Evolutionary conservation across 1,284 basidiomycete species (phyloP).

Genomic region (Trichosporon asahii): DNA sequence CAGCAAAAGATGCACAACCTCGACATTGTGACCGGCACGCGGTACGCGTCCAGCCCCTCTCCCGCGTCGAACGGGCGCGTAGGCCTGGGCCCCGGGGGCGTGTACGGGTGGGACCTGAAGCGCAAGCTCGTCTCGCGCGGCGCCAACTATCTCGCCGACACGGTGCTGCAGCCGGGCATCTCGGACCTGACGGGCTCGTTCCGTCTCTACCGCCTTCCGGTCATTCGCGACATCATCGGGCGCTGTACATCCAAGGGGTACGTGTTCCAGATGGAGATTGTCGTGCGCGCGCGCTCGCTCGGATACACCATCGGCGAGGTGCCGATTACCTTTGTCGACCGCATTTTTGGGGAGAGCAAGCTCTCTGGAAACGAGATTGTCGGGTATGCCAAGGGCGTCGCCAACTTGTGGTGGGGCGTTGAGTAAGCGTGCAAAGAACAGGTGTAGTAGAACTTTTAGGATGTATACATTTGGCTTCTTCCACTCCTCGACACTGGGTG

Average conservation of each 20-base stretch:
- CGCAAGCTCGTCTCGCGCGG: conserved; percentile 80
- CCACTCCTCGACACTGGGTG: not conserved
- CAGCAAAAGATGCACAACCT: conserved; percentile 74
- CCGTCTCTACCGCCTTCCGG: conserved; percentile 71
- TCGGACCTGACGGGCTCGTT: conserved; percentile 85
- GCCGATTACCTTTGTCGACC: conserved; percentile 89
- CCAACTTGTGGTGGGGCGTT: conserved; percentile 68
- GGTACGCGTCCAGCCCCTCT: conserved; percentile 58
- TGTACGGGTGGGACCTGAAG: conserved; percentile 84
- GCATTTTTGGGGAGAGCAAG: conserved; percentile 88
- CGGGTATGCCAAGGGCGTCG: conserved; percentile 82
- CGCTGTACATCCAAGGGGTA: conserved; percentile 81
- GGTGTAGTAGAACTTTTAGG: not conserved
- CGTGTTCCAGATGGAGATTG: conserved; percentile 97
- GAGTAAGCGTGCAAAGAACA: conserved; percentile 10
- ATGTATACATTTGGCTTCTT: conserved; percentile 6
- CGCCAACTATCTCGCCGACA: conserved; percentile 80
- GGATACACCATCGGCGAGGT: conserved; percentile 84
- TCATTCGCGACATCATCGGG: conserved; percentile 75
- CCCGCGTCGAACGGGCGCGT: conserved; percentile 33
- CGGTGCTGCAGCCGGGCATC: conserved; percentile 74
- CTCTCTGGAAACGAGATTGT: conserved; percentile 83
- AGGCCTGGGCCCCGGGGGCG: conserved; percentile 64
- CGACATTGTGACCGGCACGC: conserved; percentile 87
- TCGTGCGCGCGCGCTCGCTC: conserved; percentile 76